Evolutionary conservation across 169 alveolate genomes (phyloP).

Genomic region (Cryptosporidium felis): DNA sequence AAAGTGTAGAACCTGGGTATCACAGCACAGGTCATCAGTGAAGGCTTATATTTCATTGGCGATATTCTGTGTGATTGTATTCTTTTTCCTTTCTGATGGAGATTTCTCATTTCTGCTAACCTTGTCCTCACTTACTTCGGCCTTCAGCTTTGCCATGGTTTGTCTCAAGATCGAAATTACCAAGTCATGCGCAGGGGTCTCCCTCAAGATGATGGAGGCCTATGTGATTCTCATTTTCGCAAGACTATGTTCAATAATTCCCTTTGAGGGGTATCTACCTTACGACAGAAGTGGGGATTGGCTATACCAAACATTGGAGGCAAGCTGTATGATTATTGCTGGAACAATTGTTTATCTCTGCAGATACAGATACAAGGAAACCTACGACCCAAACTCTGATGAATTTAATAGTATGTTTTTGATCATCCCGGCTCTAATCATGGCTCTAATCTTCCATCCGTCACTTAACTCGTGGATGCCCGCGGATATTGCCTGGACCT

Average conservation of each 20-base stretch:
- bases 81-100: constrained; percentile 89
- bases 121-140: constrained; percentile 86
- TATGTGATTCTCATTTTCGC: constrained; percentile 84
- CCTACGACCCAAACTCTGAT: constrained; percentile 85
- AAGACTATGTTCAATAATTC: constrained; percentile 87
- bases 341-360: constrained; percentile 86
- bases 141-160: constrained; percentile 89
- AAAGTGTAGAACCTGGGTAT: constrained; percentile 72
- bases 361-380: constrained; percentile 79
- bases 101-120: constrained; percentile 92
- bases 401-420: constrained; percentile 82
- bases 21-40: constrained; percentile 69
- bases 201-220: constrained; percentile 87
- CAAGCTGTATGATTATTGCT: constrained; percentile 82
- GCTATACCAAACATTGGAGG: constrained; percentile 90
- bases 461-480: constrained; percentile 88
- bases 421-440: constrained; percentile 82
- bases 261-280: constrained; percentile 92
- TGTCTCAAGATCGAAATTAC: constrained; percentile 82
- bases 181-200: constrained; percentile 87
- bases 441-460: constrained; percentile 89
- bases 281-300: constrained; percentile 93
- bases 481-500: constrained; percentile 91
- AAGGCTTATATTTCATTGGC: constrained; percentile 67
- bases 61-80: constrained; percentile 76